These are phyloP conservation scores for Medicago ruthenica DNA, from an alignment of 306 rosid genomes.

Conservation along the genomic window DNA sequence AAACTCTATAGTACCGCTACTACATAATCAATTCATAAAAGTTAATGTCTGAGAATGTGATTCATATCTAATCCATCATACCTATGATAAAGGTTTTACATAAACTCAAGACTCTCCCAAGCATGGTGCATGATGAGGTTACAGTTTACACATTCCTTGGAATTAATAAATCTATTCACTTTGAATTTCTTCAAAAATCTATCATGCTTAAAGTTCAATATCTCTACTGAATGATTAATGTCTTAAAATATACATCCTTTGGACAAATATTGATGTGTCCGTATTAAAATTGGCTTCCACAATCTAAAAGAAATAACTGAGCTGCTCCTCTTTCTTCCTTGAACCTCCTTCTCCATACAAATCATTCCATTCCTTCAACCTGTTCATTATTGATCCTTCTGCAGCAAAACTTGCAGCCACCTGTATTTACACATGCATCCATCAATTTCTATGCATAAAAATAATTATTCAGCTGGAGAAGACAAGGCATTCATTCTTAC, in stretches of 20 bases:
- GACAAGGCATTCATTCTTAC: neutral
- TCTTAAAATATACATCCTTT: constrained; percentile 36
- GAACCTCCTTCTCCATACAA: constrained; percentile 93
- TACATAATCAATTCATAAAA: too few relatives aligned
- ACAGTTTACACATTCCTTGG: neutral
- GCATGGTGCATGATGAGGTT: neutral
- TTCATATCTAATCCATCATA: neutral
- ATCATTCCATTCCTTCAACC: constrained; percentile 89
- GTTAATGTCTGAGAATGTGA: too few relatives aligned
- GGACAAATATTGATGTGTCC: constrained; percentile 32
- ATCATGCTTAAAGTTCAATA: constrained; percentile 29
- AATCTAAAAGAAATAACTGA: constrained; percentile 78
- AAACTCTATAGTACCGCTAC: too few relatives aligned
- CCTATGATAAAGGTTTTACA: neutral
- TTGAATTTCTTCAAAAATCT: constrained; percentile 14
- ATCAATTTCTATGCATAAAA: constrained; percentile 12
- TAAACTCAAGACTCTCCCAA: neutral
- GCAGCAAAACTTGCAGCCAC: constrained; percentile 88
- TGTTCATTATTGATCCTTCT: constrained; percentile 83
- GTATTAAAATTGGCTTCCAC: constrained; percentile 16
- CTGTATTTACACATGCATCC: constrained; percentile 46
- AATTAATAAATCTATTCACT: constrained; percentile 1
- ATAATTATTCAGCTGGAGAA: neutral
- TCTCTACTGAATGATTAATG: constrained; percentile 29
- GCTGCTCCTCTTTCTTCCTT: constrained; percentile 89